phyloP scores from a whole-genome alignment of 148 eudicot species.

The Rhododendron williamsianum region DNA sequence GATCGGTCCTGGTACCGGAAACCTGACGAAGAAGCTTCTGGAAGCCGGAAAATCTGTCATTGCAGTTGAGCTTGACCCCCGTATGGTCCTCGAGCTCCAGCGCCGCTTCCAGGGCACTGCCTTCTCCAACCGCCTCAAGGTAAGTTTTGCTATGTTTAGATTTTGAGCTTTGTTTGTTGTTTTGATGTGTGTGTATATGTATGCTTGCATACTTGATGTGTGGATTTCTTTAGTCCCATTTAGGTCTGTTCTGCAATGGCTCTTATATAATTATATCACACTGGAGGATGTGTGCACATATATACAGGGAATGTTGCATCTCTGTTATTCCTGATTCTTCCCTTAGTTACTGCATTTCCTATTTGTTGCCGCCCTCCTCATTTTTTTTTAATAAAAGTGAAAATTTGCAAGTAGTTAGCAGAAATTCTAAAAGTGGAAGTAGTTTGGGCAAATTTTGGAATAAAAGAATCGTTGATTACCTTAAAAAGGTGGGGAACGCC shows the following conservation, averaged over 20 bases:
- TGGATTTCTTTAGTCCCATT: background rate
- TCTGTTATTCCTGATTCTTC: background rate
- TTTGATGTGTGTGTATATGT: background rate
- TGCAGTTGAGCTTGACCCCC: slow-evolving; percentile 81
- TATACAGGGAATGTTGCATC: background rate
- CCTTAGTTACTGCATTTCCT: background rate
- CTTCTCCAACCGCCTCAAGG: slow-evolving; percentile 46
- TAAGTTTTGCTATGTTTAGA: background rate
- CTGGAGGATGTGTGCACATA: background rate
- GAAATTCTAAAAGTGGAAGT: background rate
- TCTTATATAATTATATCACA: background rate
- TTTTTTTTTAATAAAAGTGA: background rate
- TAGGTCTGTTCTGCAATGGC: background rate
- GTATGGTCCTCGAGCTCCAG: slow-evolving; percentile 82
- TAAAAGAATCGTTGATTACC: background rate
- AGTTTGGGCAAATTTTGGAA: background rate
- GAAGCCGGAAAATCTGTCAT: slow-evolving; percentile 77
- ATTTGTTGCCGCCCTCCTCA: background rate
- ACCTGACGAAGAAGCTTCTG: slow-evolving; percentile 84
- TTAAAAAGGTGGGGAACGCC: background rate
- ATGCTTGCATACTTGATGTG: background rate
- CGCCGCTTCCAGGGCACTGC: slow-evolving; percentile 79
- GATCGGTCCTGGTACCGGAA: slow-evolving; percentile 95
- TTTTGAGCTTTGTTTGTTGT: background rate
- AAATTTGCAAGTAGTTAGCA: background rate